phyloP scores from a whole-genome alignment of 768 basidiomycete species.

The Nidularia sp. region DNA sequence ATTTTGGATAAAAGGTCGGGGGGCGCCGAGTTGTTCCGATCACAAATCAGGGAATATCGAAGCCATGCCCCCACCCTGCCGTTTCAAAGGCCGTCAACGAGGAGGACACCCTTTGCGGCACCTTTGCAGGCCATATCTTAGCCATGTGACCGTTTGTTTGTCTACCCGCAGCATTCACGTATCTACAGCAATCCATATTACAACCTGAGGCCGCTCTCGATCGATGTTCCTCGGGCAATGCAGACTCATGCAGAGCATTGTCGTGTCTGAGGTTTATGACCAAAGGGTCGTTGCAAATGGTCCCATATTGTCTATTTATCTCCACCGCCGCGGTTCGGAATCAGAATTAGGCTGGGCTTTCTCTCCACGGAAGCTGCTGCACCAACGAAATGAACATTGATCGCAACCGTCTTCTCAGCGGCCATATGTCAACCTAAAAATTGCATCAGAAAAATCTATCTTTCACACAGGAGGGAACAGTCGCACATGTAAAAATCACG shows the following conservation, averaged over 20 bases:
- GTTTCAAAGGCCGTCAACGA: conserved; percentile 4
- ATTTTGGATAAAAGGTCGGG: conserved; percentile 14
- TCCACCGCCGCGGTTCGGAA: conserved; percentile 35
- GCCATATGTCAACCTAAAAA: conserved; percentile 24
- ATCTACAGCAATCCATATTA: not conserved
- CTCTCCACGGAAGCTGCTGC: conserved; percentile 30
- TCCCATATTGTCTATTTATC: conserved; percentile 9
- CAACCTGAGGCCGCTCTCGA: not conserved
- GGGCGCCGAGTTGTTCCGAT: conserved; percentile 34
- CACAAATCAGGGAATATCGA: conserved; percentile 10
- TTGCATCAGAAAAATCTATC: conserved; percentile 21
- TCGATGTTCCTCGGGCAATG: not conserved
- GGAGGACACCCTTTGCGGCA: not conserved
- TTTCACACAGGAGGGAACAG: conserved; percentile 15
- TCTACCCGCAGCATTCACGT: not conserved
- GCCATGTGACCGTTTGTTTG: too few species aligned
- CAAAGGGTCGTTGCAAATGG: not conserved
- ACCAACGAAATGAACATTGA: conserved; percentile 15
- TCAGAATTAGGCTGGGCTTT: conserved; percentile 16
- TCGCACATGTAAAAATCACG: conserved; percentile 27
- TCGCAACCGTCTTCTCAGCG: conserved; percentile 23
- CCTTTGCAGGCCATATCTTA: too few species aligned
- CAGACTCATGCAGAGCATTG: too few species aligned
- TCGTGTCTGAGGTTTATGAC: not conserved
- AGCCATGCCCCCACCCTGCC: not conserved